Conservation (phyloP, 1,284 basidiomycete species). For the Cryptococcus sp. region DNA sequence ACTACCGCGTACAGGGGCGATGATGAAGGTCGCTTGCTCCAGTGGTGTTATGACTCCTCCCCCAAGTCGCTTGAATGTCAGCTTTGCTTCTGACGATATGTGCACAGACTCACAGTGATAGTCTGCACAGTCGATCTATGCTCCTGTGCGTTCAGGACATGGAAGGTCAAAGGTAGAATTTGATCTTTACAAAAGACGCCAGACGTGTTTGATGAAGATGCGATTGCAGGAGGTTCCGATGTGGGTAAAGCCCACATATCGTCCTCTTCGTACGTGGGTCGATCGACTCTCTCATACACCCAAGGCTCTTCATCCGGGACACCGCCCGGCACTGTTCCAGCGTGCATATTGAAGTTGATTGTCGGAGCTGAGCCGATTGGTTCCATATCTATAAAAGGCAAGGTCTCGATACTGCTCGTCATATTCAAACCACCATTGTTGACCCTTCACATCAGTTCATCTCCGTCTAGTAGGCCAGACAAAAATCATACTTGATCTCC, state of each 20-base stretch:
- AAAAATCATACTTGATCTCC: not conserved
- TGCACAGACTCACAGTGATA: not conserved
- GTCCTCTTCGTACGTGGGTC: too few species aligned
- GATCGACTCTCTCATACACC: too few species aligned
- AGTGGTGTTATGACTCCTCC: not conserved
- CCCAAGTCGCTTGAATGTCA: not conserved
- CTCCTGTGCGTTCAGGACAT: not conserved
- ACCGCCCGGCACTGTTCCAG: not conserved
- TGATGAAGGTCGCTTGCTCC: not conserved
- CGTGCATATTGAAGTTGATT: not conserved
- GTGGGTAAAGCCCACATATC: too few species aligned
- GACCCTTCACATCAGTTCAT: too few species aligned
- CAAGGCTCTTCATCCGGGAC: too few species aligned
- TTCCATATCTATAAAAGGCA: not conserved
- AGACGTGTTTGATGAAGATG: not conserved
- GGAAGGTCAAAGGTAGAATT: not conserved
- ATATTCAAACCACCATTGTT: too few species aligned
- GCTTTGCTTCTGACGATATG: not conserved
- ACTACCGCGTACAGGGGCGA: not conserved
- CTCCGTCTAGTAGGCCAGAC: too few species aligned
- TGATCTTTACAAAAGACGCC: not conserved
- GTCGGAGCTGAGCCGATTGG: not conserved
- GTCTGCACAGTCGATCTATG: not conserved
- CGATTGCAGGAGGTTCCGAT: not conserved
- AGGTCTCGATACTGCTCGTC: too few species aligned